phyloP scores from a whole-genome alignment of 306 rosid species.

The Calophaca sinica region DNA sequence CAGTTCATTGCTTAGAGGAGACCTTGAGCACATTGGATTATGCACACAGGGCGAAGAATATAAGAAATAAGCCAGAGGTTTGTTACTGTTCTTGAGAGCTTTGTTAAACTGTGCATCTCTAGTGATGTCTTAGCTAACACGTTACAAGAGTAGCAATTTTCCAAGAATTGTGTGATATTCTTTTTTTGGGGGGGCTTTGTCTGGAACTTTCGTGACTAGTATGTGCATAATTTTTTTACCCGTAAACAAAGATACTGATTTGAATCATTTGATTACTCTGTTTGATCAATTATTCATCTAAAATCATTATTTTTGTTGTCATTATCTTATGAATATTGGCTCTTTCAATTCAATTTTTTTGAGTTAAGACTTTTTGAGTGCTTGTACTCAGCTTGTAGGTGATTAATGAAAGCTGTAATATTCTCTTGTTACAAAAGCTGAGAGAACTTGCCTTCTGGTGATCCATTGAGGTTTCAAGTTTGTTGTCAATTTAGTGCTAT shows the following conservation, averaged over 20 bases:
- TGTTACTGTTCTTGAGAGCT: conserved; percentile 31
- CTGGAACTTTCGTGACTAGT: not conserved
- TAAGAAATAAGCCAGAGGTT: conserved; percentile 95
- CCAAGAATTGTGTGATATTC: not conserved
- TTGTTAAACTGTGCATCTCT: conserved; percentile 7
- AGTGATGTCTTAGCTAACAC: not conserved
- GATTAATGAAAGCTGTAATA: conserved; percentile 13
- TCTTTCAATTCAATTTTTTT: not conserved
- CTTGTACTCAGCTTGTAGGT: not conserved
- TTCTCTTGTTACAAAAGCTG: not conserved
- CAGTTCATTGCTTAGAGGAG: conserved; percentile 96
- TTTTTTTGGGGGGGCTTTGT: not conserved
- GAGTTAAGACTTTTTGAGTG: not conserved
- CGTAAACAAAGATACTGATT: not conserved
- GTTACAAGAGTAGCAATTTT: not conserved
- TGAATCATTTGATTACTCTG: not conserved
- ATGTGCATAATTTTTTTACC: not conserved
- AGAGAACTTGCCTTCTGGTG: not conserved
- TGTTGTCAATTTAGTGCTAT: not conserved
- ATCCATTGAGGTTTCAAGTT: not conserved
- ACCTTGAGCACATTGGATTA: conserved; percentile 95
- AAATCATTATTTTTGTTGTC: not conserved
- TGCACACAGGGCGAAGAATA: conserved; percentile 95
- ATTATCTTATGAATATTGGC: not conserved
- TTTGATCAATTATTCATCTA: not conserved